A percentile compares a stretch with the other conserved stretches of the same genome.
Evolutionary conservation across 2,329 filamentous ascomycete species (phyloP).

Genomic region (Endothia cerciana): DNA sequence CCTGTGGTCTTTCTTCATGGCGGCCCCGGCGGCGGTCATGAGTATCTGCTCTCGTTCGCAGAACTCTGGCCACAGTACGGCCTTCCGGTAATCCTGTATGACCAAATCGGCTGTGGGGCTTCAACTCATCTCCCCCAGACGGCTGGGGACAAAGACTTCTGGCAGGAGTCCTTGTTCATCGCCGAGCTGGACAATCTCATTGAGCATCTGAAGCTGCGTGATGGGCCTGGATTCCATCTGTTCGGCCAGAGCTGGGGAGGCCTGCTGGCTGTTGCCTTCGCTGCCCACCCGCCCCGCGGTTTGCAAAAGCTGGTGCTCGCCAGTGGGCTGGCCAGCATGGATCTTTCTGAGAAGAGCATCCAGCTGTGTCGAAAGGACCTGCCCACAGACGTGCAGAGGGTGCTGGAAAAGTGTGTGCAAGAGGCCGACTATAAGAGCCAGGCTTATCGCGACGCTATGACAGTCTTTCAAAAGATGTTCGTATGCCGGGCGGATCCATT

Average conservation of each 20-base stretch:
- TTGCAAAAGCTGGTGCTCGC: constrained; percentile 36
- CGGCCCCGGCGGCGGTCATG: constrained; percentile 48
- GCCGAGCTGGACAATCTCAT: constrained; percentile 33
- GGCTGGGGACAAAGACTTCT: constrained; percentile 32
- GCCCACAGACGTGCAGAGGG: constrained; percentile 2
- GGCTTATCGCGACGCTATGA: constrained; percentile 19
- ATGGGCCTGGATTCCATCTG: constrained; percentile 30
- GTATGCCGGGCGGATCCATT: constrained; percentile 19
- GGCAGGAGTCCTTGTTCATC: constrained; percentile 33
- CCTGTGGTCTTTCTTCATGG: constrained; percentile 39
- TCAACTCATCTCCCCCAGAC: constrained; percentile 52
- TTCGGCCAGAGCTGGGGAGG: constrained; percentile 10
- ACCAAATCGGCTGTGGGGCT: constrained; percentile 54
- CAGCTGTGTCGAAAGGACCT: constrained; percentile 16
- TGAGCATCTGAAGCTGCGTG: constrained; percentile 29
- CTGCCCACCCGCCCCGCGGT: constrained; percentile 22
- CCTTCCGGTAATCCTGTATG: constrained; percentile 54
- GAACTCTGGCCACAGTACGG: constrained; percentile 26
- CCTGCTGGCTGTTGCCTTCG: constrained; percentile 12
- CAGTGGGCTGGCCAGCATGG: constrained; percentile 38
- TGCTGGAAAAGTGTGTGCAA: constrained; percentile 15
- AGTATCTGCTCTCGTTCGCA: constrained; percentile 40
- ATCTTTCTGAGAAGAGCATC: constrained; percentile 14
- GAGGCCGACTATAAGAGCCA: constrained; percentile 15
- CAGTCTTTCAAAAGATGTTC: constrained; percentile 19